These are phyloP conservation scores for Eimeria nieschulzi DNA, from an alignment of 169 alveolate genomes.

Conservation along the genomic window DNA sequence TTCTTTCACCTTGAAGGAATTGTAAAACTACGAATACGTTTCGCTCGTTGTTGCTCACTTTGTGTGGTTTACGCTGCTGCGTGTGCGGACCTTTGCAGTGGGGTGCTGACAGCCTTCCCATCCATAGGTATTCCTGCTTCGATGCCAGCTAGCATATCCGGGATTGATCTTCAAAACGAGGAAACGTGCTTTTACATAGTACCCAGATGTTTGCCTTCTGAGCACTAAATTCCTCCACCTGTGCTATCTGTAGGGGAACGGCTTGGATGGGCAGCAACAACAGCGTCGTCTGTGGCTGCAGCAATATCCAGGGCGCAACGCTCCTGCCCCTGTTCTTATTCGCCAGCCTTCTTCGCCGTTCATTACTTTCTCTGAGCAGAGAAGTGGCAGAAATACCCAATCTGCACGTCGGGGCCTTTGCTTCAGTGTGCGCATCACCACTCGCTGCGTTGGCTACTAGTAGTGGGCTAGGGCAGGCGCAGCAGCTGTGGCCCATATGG, in stretches of 20 bases:
- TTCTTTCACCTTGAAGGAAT: background rate
- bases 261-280: constrained; percentile 41
- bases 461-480: constrained; percentile 55
- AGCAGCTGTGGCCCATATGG: constrained; percentile 26
- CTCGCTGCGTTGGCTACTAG: constrained; percentile 10
- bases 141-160: background rate
- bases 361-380: constrained; percentile 33
- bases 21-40: background rate
- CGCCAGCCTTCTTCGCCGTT: constrained; percentile 46
- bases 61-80: constrained; percentile 1
- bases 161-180: constrained; percentile 26
- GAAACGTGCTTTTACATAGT: background rate
- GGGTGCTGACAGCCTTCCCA: constrained; percentile 45
- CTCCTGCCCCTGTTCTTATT: constrained; percentile 41
- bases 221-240: constrained; percentile 1
- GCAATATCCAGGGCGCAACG: constrained; percentile 39
- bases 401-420: constrained; percentile 3
- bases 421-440: constrained; percentile 56
- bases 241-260: constrained; percentile 21
- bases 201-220: constrained; percentile 5
- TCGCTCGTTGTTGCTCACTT: background rate
- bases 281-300: constrained; percentile 61
- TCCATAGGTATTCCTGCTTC: background rate
- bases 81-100: constrained; percentile 35
- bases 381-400: constrained; percentile 25